Conservation (phyloP, 2,329 filamentous ascomycete genomes). For the Epichloe gansuensis region DNA sequence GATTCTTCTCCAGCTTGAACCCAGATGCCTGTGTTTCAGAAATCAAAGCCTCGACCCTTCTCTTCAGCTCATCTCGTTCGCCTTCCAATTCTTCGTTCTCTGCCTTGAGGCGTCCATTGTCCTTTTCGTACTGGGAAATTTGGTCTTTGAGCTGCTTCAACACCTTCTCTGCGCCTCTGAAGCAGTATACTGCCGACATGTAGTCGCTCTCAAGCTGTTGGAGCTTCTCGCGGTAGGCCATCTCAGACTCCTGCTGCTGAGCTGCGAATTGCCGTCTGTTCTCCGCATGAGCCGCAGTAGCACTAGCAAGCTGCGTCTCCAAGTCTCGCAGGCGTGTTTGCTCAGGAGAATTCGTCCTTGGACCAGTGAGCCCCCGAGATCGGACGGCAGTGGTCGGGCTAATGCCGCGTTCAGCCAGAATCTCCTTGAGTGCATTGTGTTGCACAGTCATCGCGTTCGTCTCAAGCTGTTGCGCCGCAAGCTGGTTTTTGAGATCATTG, state of each 20-base stretch:
- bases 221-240: constrained; percentile 82
- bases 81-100: constrained; percentile 67
- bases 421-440: constrained; percentile 84
- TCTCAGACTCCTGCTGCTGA: constrained; percentile 77
- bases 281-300: constrained; percentile 72
- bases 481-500: constrained; percentile 66
- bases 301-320: constrained; percentile 72
- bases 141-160: constrained; percentile 97
- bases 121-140: constrained; percentile 78
- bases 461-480: constrained; percentile 80
- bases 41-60: constrained; percentile 58
- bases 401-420: constrained; percentile 78
- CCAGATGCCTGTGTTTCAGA: constrained; percentile 54
- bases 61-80: constrained; percentile 55
- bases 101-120: constrained; percentile 69
- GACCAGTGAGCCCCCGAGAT: constrained; percentile 57
- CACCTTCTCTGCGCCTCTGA: constrained; percentile 98
- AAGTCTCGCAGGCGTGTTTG: constrained; percentile 67
- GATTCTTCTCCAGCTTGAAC: constrained; percentile 55
- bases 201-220: constrained; percentile 93
- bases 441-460: constrained; percentile 89
- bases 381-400: constrained; percentile 61
- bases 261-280: constrained; percentile 63
- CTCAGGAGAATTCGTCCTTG: constrained; percentile 65
- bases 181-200: constrained; percentile 93